Evolutionary conservation across 1,284 basidiomycete genomes (phyloP), one percentile per base, ranked within the genome.

Genomic region (Schizophyllum amplum): DNA sequence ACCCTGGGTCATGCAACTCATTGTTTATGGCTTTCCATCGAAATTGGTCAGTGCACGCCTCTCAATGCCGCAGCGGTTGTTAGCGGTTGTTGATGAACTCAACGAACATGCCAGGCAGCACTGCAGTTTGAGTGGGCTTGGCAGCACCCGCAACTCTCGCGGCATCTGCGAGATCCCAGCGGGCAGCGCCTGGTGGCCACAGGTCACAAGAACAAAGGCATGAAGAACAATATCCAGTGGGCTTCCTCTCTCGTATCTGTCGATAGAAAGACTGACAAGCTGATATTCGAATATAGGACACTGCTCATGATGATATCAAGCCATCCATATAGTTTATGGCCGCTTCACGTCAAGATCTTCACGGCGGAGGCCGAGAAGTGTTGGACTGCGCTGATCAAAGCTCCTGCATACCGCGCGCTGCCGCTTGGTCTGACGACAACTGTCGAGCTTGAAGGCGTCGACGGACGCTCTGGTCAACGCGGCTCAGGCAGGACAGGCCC

Each of bases 41-140:
- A 88, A 87, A 67, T 75, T 94, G 22, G 76, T 76, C 59, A 51
- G 70, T 33, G 2, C 1, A 4, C 13, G 27, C 5, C 27, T n/a
- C 27, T 33, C 6, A 33, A 33, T 33, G 13, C 13, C 27, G 27
- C 13, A 5, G 27, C 13, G 57, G 6, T 33, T 5, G 13, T 33
- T 33, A 13, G 17, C 33, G n/a, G n/a, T n/a, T n/a, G n/a, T n/a
- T n/a, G n/a, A n/a, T 9, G 53, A 53, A 11, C 11, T 47, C 26
- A 48, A 47, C 42, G 22, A 57, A 78, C n/a, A n/a, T n/a, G n/a
- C n/a, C n/a, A n/a, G 75, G 82, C 90, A 0, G 92, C 93, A 0
- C 75, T 94, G 2, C 82, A 93, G 71, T 94, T 94, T 65, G 92
- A 95, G 72, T 94, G 92, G 91, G 92, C 92, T 17, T 95, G 92